These are phyloP conservation scores for Eucalyptus tenuipes DNA, from an alignment of 345 rosid genomes.

Conservation along the genomic window DNA sequence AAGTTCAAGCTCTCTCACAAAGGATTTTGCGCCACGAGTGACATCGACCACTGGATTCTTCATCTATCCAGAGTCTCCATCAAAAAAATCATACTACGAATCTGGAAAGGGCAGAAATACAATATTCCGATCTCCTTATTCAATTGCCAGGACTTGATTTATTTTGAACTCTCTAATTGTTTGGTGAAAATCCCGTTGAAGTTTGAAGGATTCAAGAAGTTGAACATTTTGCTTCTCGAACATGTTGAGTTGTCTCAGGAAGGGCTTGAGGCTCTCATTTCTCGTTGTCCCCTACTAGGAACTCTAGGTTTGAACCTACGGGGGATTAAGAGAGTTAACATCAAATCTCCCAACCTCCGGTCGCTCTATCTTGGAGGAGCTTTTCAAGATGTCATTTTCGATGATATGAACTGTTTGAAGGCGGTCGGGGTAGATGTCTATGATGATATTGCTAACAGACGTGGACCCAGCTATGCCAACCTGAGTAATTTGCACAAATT, in stretches of 20 bases:
- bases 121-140: background rate
- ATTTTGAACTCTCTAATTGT: background rate
- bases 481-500: background rate
- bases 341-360: background rate
- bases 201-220: background rate
- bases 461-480: background rate
- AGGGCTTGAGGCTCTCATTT: background rate
- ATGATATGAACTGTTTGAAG: background rate
- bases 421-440: background rate
- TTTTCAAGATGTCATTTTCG: background rate
- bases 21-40: slow-evolving; percentile 33
- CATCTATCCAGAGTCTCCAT: slow-evolving; percentile 27
- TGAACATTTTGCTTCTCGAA: background rate
- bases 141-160: background rate
- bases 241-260: background rate
- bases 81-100: slow-evolving; percentile 45
- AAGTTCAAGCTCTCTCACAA: slow-evolving; percentile 56
- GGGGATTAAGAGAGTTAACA: background rate
- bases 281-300: background rate
- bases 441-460: background rate
- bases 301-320: background rate
- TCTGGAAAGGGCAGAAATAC: slow-evolving; percentile 27
- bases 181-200: background rate
- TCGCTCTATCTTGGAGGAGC: background rate
- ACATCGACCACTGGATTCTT: slow-evolving; percentile 57